These are phyloP conservation scores for Whalleya microplaca DNA, from an alignment of 2,329 filamentous ascomycete genomes.

Conservation along the genomic window DNA sequence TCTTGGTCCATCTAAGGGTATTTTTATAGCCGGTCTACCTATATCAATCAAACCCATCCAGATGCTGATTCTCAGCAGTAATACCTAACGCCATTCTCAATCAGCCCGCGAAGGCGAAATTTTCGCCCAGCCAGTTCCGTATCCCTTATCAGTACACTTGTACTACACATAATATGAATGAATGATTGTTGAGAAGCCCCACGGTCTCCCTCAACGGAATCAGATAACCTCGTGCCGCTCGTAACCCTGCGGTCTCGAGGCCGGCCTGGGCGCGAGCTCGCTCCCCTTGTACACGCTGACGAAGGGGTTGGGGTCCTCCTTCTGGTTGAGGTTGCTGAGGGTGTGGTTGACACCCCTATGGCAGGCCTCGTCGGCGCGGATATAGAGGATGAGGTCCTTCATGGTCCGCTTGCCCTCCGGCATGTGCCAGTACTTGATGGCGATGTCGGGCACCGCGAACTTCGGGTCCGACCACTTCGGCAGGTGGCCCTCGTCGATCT, in stretches of 20 bases:
- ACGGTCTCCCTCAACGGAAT: background rate
- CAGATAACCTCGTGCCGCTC: constrained; percentile 81
- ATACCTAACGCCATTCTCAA: constrained; percentile 14
- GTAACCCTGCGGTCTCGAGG: constrained; percentile 72
- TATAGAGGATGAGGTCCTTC: constrained; percentile 84
- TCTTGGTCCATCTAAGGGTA: constrained; percentile 22
- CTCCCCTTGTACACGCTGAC: constrained; percentile 78
- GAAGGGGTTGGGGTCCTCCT: constrained; percentile 89
- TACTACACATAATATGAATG: constrained; percentile 1
- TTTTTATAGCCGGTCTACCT: constrained; percentile 11
- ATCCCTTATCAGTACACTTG: background rate
- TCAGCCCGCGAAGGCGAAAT: background rate
- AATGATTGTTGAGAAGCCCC: background rate
- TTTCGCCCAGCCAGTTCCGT: background rate
- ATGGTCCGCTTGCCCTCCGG: constrained; percentile 81
- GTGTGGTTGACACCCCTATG: constrained; percentile 97
- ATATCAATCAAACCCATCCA: background rate
- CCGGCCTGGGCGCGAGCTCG: constrained; percentile 67
- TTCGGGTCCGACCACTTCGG: constrained; percentile 75
- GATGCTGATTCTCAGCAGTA: constrained; percentile 2
- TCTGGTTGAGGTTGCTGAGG: constrained; percentile 82
- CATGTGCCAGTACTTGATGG: constrained; percentile 92
- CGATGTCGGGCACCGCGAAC: constrained; percentile 83
- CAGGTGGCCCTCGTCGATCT: constrained; percentile 82
- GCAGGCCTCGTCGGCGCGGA: constrained; percentile 86